Evolutionary conservation across 2,329 filamentous ascomycete genomes (phyloP).

Genomic region (Aspergillus fijiensis): DNA sequence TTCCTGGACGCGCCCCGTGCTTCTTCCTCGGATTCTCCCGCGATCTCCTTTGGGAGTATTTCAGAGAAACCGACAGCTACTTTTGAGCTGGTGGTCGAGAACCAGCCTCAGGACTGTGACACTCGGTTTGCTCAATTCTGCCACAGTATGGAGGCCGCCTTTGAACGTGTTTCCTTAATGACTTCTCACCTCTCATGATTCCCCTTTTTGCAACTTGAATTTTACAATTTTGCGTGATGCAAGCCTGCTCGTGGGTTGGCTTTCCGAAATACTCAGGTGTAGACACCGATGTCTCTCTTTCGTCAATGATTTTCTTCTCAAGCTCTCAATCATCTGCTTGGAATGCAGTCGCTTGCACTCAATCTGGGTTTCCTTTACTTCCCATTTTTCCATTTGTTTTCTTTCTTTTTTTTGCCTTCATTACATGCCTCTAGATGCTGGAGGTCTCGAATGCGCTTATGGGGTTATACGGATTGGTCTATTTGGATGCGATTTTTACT

Average conservation of each 20-base stretch:
- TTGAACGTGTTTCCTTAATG: constrained; percentile 40
- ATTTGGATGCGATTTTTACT: not conserved
- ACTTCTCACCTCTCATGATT: constrained; percentile 44
- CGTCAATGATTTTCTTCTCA: constrained; percentile 21
- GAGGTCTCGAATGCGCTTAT: not conserved
- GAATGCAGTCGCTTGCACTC: not conserved
- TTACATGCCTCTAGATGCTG: not conserved
- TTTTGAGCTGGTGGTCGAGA: constrained; percentile 63
- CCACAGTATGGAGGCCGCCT: constrained; percentile 44
- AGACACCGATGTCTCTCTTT: constrained; percentile 25
- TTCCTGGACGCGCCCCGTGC: constrained; percentile 53
- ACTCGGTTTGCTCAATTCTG: constrained; percentile 39
- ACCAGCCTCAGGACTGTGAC: constrained; percentile 26
- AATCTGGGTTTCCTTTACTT: constrained; percentile 7
- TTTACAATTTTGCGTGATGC: constrained; percentile 15
- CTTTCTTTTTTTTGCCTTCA: not conserved
- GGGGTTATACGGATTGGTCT: not conserved
- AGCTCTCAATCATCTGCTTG: constrained; percentile 16
- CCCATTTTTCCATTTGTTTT: not conserved
- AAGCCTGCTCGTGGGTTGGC: constrained; percentile 18
- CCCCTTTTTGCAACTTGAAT: constrained; percentile 25
- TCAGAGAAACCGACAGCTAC: constrained; percentile 64
- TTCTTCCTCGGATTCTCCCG: constrained; percentile 24
- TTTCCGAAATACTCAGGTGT: constrained; percentile 18
- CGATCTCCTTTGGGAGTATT: constrained; percentile 51